Evolutionary conservation across 1,284 basidiomycete genomes (phyloP), one percentile per base, ranked within the genome.

Genomic region (Sporisorium reilianum): DNA sequence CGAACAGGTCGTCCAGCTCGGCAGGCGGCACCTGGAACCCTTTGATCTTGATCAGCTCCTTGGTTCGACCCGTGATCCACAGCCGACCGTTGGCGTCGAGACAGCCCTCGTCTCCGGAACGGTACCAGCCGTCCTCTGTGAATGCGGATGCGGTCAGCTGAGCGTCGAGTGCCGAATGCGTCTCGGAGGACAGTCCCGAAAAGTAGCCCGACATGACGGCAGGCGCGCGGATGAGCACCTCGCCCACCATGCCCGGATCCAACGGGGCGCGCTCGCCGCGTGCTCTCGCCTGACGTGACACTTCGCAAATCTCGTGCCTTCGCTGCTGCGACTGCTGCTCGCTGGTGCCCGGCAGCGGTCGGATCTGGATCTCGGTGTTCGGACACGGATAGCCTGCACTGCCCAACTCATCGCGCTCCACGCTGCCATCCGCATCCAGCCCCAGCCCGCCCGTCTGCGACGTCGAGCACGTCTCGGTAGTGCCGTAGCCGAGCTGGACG

Each of bases 401-500:
- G n/a, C 77, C 78, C 25, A 80, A 63, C 61, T 80, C 76, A 32
- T 73, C 64, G 8, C 68, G 46, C 22, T 30, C 41, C 3, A 52
- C 60, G 7, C 48, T 30, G 5, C 38, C 50, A 44, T 71, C 72
- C 3, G 56, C 59, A 50, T 75, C 68, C 30, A 78, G 28, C 1
- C 62, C 67, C 1, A 65, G 11, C 4, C 65, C 69, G 16, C 60
- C 45, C 5, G 67, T 62, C 44, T 80, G 69, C 14, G 62, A 46
- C 20, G 63, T 74, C 3, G 76, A 73, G 48, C 58, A 60, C 0
- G 77, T 75, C 57, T 80, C 78, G 23, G 77, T 80, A 38, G 76
- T 73, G 1, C 78, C 78, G 52, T 75, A 79, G 8, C 69, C 77
- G 18, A 84, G 80, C 55, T 83, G 81, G 49, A 86, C 80, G 36